These are phyloP conservation scores for Ogataea trehalophila DNA, from an alignment of 805 yeast genomes.

Conservation along the genomic window DNA sequence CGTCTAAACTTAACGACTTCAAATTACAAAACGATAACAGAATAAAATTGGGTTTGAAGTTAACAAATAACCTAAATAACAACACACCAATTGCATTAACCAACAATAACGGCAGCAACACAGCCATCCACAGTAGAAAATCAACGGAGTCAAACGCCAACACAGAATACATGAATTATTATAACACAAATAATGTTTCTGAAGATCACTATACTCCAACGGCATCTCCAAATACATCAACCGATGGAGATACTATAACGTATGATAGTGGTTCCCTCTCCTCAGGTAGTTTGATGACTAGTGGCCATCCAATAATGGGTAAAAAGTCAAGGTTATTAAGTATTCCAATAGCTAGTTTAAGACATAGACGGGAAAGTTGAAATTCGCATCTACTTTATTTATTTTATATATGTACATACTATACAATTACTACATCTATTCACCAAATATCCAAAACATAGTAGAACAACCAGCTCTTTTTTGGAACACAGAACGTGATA, in stretches of 20 bases:
- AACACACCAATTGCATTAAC: slow-evolving; percentile 23
- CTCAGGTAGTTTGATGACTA: not conserved
- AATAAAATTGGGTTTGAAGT: slow-evolving; percentile 24
- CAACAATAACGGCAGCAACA: not conserved
- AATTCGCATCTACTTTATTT: not conserved
- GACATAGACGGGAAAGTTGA: slow-evolving; percentile 10
- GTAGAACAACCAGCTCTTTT: no score
- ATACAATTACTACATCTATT: no score
- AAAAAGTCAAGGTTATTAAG: slow-evolving; percentile 25
- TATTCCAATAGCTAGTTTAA: slow-evolving; percentile 30
- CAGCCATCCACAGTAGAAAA: no score
- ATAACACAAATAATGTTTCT: no score
- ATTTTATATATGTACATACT: no score
- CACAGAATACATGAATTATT: no score
- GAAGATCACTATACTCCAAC: no score
- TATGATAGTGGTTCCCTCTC: not conserved
- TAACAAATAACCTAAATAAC: slow-evolving; percentile 19
- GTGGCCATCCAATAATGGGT: not conserved
- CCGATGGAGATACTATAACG: no score
- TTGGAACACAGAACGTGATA: no score
- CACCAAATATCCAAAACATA: no score
- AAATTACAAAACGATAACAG: slow-evolving; percentile 26
- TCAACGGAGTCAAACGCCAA: no score
- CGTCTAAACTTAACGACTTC: slow-evolving; percentile 25
- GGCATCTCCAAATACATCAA: no score